Conservation (phyloP, 164 flowering plant species). For the Tinospora cordifolia region DNA sequence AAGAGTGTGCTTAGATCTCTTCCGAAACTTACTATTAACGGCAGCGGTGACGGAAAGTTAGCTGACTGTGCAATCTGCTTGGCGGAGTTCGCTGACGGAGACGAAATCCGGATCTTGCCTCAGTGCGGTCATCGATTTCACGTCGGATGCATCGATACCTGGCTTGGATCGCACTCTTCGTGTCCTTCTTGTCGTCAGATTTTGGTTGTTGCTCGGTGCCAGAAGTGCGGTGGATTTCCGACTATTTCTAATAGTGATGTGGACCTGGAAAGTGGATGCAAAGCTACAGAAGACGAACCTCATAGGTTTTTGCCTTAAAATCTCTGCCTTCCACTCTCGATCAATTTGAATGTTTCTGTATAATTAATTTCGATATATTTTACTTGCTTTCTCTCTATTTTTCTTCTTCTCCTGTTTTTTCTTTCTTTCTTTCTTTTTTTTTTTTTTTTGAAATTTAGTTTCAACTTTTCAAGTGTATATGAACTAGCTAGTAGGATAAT, state of each 20-base stretch:
- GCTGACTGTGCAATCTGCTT: conserved; percentile 84
- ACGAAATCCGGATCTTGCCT: conserved; percentile 66
- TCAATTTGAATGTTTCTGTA: not conserved
- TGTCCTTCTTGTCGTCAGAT: conserved; percentile 84
- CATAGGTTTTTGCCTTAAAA: conserved; percentile 37
- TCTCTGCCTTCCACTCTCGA: not conserved
- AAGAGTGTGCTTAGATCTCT: conserved; percentile 68
- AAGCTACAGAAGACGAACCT: conserved; percentile 24
- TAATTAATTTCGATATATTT: not conserved
- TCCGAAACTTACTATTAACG: conserved; percentile 42
- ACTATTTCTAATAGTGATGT: conserved; percentile 12
- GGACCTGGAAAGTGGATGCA: conserved; percentile 22
- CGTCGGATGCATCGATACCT: conserved; percentile 67
- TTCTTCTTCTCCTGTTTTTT: not conserved
- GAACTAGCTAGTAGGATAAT: not conserved
- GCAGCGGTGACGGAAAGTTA: conserved; percentile 25
- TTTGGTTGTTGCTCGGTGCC: conserved; percentile 43
- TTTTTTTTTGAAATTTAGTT: not conserved
- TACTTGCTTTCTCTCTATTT: not conserved
- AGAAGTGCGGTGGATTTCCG: conserved; percentile 46
- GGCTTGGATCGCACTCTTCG: conserved; percentile 77
- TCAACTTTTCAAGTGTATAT: conserved; percentile 1
- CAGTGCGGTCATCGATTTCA: conserved; percentile 89
- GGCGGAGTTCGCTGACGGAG: conserved; percentile 67
- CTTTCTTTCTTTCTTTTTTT: not conserved